Evolutionary conservation across 345 rosid species (phyloP).

Genomic region (Gossypium mustelinum): DNA sequence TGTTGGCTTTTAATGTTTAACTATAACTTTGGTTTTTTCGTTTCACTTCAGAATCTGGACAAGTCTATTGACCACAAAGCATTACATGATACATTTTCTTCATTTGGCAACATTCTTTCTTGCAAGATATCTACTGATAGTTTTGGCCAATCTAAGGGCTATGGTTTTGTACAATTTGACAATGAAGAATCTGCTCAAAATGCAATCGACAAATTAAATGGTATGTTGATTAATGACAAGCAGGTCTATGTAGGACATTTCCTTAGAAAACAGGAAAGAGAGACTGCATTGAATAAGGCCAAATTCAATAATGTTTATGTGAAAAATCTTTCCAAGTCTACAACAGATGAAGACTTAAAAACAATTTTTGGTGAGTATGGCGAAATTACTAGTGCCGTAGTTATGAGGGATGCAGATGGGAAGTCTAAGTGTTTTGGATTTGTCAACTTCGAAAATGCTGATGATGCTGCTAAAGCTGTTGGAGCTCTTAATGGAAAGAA

Average conservation of each 20-base stretch:
- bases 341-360: constrained; percentile 69
- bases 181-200: constrained; percentile 72
- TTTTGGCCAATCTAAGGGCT: constrained; percentile 87
- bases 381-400: constrained; percentile 63
- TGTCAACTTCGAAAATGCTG: constrained; percentile 75
- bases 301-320: constrained; percentile 81
- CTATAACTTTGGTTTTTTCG: not conserved
- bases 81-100: constrained; percentile 75
- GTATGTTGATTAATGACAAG: constrained; percentile 90
- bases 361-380: constrained; percentile 75
- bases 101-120: constrained; percentile 81
- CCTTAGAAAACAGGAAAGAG: constrained; percentile 85
- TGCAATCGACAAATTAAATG: constrained; percentile 79
- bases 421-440: constrained; percentile 90
- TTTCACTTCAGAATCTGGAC: constrained; percentile 64
- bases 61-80: constrained; percentile 87
- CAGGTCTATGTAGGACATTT: constrained; percentile 92
- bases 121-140: constrained; percentile 83
- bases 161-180: constrained; percentile 91
- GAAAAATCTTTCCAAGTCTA: constrained; percentile 64
- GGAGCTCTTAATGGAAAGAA: constrained; percentile 80
- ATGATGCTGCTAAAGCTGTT: constrained; percentile 82
- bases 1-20: not conserved
- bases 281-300: constrained; percentile 37
- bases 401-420: constrained; percentile 86